Evolutionary conservation across 1,284 basidiomycete genomes (phyloP).

Genomic region (Ceratobasidium sp.): DNA sequence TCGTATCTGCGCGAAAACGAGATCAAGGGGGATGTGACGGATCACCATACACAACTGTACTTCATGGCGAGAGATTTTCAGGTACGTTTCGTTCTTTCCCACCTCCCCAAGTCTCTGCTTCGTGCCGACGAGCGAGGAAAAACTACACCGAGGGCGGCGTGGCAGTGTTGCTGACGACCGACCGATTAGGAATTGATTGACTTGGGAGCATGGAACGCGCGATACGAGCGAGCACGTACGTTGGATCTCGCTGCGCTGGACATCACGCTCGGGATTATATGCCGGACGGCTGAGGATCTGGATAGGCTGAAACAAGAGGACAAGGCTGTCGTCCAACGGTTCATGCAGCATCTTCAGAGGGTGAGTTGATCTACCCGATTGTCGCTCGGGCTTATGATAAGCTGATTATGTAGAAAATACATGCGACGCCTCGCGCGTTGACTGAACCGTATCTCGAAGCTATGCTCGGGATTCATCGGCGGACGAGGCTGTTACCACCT

Average conservation of each 20-base stretch:
- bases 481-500: conserved; percentile 17
- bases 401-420: conserved; percentile 24
- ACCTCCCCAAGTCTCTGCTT: neutral
- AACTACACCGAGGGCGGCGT: neutral
- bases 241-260: conserved; percentile 23
- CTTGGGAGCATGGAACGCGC: conserved; percentile 10
- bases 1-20: conserved; percentile 16
- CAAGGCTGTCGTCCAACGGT: conserved; percentile 15
- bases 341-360: conserved; percentile 24
- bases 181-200: conserved; percentile 15
- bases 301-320: conserved; percentile 21
- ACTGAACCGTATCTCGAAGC: conserved; percentile 19
- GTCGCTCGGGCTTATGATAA: neutral
- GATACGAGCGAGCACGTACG: conserved; percentile 13
- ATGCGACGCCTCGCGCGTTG: conserved; percentile 2
- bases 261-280: conserved; percentile 13
- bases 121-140: neutral
- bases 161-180: conserved; percentile 7
- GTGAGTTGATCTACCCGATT: too few relatives aligned
- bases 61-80: conserved; percentile 14
- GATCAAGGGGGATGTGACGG: conserved; percentile 24
- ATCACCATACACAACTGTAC: conserved; percentile 23
- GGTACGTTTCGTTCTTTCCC: neutral
- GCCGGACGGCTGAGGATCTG: conserved; percentile 9
- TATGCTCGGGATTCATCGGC: conserved; percentile 24